Percentiles rank a stretch among this genome's conserved stretches.
Conservation (phyloP, 1,139 yeast species). For the Scheffersomyces illinoinensis region DNA sequence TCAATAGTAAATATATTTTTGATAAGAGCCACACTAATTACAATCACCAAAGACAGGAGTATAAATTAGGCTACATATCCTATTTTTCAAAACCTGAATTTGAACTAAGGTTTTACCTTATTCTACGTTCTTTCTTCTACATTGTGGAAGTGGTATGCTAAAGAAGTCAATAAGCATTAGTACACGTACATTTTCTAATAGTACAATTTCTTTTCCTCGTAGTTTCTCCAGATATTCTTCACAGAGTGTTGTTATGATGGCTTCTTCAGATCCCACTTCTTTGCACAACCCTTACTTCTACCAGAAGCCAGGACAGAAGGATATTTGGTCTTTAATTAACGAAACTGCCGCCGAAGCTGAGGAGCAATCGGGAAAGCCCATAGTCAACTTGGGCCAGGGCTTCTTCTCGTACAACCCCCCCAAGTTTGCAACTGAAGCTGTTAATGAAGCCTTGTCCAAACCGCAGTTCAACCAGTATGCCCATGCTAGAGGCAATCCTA, state of each 20-base stretch:
- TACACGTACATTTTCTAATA: background rate
- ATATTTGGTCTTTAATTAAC: constrained; percentile 92
- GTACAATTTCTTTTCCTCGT: background rate
- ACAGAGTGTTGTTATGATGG: background rate
- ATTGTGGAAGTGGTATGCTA: background rate
- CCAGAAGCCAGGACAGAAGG: constrained; percentile 62
- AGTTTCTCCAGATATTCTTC: background rate
- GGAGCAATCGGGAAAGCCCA: constrained; percentile 62
- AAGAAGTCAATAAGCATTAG: background rate
- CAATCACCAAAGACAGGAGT: background rate
- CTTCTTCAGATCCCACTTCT: constrained; percentile 5
- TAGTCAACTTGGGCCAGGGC: constrained; percentile 92
- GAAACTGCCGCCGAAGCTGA: constrained; percentile 90
- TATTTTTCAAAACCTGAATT: background rate
- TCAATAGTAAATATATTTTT: background rate
- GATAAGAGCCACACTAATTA: background rate
- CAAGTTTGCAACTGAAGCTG: constrained; percentile 80
- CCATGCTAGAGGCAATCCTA: constrained; percentile 84
- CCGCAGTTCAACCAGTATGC: constrained; percentile 89
- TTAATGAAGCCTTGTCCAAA: constrained; percentile 67
- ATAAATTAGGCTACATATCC: background rate
- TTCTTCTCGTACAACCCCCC: constrained; percentile 96
- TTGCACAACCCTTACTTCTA: constrained; percentile 64
- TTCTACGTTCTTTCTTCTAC: background rate
- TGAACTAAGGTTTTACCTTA: too few relatives aligned